A percentile compares a stretch with the other conserved stretches of the same genome.
These are phyloP conservation scores for Leccinum longicurvipes DNA, from an alignment of 768 basidiomycete species.

Conservation along the genomic window DNA sequence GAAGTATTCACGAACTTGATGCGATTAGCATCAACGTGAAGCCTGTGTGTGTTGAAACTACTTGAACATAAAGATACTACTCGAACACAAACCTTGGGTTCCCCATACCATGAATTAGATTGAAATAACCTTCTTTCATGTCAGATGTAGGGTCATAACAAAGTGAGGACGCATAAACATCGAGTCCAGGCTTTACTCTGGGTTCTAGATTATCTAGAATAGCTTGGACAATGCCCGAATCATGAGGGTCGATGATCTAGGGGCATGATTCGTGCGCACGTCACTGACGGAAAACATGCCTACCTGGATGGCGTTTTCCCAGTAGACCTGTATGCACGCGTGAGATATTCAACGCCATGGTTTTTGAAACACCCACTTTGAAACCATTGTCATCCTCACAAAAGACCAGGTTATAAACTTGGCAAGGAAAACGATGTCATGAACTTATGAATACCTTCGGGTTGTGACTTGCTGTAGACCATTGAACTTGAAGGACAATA, in stretches of 20 bases:
- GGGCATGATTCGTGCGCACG: neutral
- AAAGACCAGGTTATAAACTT: conserved; percentile 1
- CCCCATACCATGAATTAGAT: conserved; percentile 28
- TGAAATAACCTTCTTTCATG: conserved; percentile 59
- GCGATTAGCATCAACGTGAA: conserved; percentile 5
- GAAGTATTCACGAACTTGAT: conserved; percentile 81
- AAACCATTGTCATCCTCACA: conserved; percentile 81
- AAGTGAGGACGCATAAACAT: conserved; percentile 39
- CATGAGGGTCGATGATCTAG: conserved; percentile 84
- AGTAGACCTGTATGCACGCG: conserved; percentile 60
- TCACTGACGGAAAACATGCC: neutral
- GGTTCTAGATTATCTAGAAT: conserved; percentile 64
- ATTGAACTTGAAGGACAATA: neutral
- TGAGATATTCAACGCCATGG: neutral
- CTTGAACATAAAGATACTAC: neutral
- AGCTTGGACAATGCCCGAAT: conserved; percentile 65
- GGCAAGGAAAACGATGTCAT: neutral
- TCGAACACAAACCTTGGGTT: conserved; percentile 15
- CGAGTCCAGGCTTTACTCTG: conserved; percentile 37
- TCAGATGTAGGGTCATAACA: conserved; percentile 57
- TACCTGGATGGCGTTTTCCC: conserved; percentile 87
- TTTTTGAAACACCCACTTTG: conserved; percentile 47
- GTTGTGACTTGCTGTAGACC: conserved; percentile 70
- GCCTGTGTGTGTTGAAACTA: conserved; percentile 9
- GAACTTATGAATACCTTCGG: conserved; percentile 59